Percentiles rank a stretch among this genome's conserved stretches.
Evolutionary conservation across 2,329 filamentous ascomycete genomes (phyloP).

Genomic region (Calonectria pseudoturangicola): DNA sequence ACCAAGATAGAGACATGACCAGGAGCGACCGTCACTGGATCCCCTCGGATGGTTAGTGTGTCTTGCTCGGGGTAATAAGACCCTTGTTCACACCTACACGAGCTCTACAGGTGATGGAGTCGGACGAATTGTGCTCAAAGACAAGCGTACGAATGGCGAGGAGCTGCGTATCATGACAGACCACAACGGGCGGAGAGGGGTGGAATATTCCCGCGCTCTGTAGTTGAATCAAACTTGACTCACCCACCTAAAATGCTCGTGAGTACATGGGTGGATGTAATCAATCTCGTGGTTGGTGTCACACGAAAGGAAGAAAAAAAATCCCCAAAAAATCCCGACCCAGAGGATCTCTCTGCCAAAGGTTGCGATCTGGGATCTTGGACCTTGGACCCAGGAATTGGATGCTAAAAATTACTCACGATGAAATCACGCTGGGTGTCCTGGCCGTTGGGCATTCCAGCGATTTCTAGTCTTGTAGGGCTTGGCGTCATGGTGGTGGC

Average conservation of each 20-base stretch:
- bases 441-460: slow-evolving; percentile 30
- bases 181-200: slow-evolving; percentile 5
- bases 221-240: slow-evolving; percentile 25
- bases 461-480: slow-evolving; percentile 42
- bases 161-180: slow-evolving; percentile 19
- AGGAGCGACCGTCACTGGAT: slow-evolving; percentile 20
- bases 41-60: neutral
- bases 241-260: slow-evolving; percentile 10
- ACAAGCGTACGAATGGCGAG: slow-evolving; percentile 7
- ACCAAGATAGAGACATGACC: slow-evolving; percentile 31
- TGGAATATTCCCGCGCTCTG: slow-evolving; percentile 23
- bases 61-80: slow-evolving; percentile 31
- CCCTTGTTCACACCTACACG: slow-evolving; percentile 18
- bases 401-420: slow-evolving; percentile 35
- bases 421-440: slow-evolving; percentile 48
- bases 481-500: slow-evolving; percentile 43
- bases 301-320: neutral
- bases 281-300: slow-evolving; percentile 1
- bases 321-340: neutral
- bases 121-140: slow-evolving; percentile 24
- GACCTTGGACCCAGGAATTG: slow-evolving; percentile 34
- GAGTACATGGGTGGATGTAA: slow-evolving; percentile 21
- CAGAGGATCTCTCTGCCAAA: slow-evolving; percentile 9
- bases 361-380: slow-evolving; percentile 19
- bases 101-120: slow-evolving; percentile 22